Conservation (phyloP, 139 green algal genomes). For the Chlamydomonas sp. region DNA sequence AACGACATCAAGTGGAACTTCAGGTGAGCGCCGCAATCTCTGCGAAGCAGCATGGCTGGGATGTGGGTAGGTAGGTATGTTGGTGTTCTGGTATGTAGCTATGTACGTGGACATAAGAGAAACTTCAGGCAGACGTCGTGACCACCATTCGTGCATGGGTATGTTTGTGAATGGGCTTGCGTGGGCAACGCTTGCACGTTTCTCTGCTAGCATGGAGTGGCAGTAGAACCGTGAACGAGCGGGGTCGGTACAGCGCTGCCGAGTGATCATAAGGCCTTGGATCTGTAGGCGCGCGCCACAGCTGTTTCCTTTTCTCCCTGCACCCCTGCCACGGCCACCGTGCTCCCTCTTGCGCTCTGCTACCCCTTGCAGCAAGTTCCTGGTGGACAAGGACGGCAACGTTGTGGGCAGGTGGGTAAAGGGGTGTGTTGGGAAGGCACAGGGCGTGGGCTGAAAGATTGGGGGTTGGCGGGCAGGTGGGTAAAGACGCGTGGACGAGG, state of each 20-base stretch:
- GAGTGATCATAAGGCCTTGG: too few species aligned
- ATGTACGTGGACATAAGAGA: background rate
- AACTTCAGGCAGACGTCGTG: too few species aligned
- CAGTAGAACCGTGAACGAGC: too few species aligned
- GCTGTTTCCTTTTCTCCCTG: too few species aligned
- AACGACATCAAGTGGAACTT: slow-evolving; percentile 81
- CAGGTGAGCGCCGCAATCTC: slow-evolving; percentile 1
- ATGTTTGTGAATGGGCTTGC: too few species aligned
- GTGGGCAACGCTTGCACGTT: too few species aligned
- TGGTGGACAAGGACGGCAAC: slow-evolving; percentile 62
- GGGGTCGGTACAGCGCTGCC: too few species aligned
- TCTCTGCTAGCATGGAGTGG: too few species aligned
- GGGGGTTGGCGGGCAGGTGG: background rate
- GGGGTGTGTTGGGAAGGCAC: background rate
- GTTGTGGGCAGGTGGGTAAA: slow-evolving; percentile 44
- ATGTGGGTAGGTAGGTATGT: background rate
- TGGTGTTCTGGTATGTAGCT: background rate
- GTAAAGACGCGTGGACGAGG: too few species aligned
- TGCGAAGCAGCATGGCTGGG: background rate
- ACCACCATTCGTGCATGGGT: too few species aligned
- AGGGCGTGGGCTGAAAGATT: background rate
- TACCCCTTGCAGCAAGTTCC: slow-evolving; percentile 58
- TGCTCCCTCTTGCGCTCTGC: background rate
- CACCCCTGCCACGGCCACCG: too few species aligned
- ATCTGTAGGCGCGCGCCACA: too few species aligned